Base-by-base conservation (phyloP, 2,329 filamentous ascomycete species). In the Exserohilum rostratum region DNA sequence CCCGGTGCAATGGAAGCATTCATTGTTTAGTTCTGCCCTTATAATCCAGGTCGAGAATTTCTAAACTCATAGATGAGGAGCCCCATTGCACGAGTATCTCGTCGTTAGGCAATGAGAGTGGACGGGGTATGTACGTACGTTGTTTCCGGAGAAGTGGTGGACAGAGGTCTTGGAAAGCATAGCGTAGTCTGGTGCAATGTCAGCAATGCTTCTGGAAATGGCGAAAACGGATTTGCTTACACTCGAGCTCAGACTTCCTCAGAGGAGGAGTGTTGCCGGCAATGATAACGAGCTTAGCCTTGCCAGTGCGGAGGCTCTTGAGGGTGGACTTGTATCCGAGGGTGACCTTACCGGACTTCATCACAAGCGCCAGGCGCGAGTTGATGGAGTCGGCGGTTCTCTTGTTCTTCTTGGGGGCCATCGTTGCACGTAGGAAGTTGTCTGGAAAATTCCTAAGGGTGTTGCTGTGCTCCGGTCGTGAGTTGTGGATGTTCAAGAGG, bases 221-320 rank as follows among this genome's bases (percentile, higher is more conserved):
- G 6, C 6, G 31, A 27, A 9, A 18, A 88, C 74, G 96, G 81
- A 55, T 68, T 70, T 53, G 57, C 61, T 69, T 69, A 77, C 85
- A 97, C 85, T 97, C 93, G 64, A 97, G 87, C 86, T 98, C 93
- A 75, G 87, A 91, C 89, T 98, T 99, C 81, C 93, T 89, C 74
- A 99, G 90, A 80, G 95, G 95, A 77, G 93, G 93, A 70, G 93
- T 96, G 87, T 99, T 98, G 82, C 90, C 92, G 71, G 89, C 78
- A 77, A 96, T 96, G 82, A 96, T 92, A 79, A 98, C 91, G 69
- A 97, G 88, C 90, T 98, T 98, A 80, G 95, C 95, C 89, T 97
- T 98, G 81, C 93, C 93, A 70, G 88, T 90, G 76, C 93, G 90
- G 72, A 98, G 90, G 70, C 64, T 71, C 90, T 98, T 96, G 77